Base-by-base conservation (phyloP, 2,329 filamentous ascomycete genomes). In the Cercospora zeae-maydis region DNA sequence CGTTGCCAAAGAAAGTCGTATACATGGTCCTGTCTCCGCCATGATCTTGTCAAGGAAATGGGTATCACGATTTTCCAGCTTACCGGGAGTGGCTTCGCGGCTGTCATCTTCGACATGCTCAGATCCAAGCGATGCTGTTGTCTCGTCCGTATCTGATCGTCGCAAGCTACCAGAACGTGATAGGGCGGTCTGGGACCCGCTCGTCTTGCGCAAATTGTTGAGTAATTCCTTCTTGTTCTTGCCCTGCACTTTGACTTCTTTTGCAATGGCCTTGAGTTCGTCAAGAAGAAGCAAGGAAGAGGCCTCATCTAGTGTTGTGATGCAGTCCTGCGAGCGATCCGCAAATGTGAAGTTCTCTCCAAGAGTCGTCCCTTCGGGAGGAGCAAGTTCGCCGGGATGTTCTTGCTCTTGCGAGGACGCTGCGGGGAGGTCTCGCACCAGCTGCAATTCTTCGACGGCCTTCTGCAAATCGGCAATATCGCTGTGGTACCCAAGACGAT, bases 211-310 rank as follows among this genome's bases (percentile, higher is more conserved):
- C 8, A 98, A 81, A n/a, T 88, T 88, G 65, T 83, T 84, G 30
- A 93, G 78, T 7, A 98, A 78, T 36, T 96, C 92, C 36, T 84
- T 81, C 75, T 99, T 99, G 71, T 90, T 96, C 75, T 91, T 95
- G 1, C 93, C 93, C 70, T 90, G 86, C 0, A 96, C 84, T 70
- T 92, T 96, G 3, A 88, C 90, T 67, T 96, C 91, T 73, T 91
- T 97, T 1, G 92, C 91, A 10, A 99, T 77, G 0, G 76, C 74
- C 73, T 95, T 98, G 21, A 98, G 81, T 77, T 99, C 95, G 52
- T 97, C 92, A 0, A 98, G 80, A n/a, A 87, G 85, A 4, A 99
- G 78, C 0, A 98, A 79, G 0, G 88, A 86, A 0, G 91, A 90
- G 2, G 93, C 93, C 74, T 96, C 92, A 74, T 96, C 89, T 1